These are phyloP conservation scores for Trichophyton simii DNA, from an alignment of 2,329 filamentous ascomycete genomes.

Conservation along the genomic window DNA sequence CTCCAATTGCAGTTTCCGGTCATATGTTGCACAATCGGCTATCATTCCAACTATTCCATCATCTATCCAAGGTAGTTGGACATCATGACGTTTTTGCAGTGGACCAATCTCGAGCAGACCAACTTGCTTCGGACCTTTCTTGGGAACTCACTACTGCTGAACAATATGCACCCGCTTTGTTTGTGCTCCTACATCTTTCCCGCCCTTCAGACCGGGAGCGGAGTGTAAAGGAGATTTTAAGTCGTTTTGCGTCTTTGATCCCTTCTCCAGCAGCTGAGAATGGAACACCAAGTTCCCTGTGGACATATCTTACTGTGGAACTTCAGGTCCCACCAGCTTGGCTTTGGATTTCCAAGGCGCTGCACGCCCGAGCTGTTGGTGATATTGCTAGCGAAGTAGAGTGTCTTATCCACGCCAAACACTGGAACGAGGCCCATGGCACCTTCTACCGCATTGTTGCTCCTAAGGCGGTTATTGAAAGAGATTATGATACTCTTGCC, in stretches of 20 bases:
- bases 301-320: slow-evolving; percentile 48
- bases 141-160: slow-evolving; percentile 41
- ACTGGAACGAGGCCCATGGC: slow-evolving; percentile 69
- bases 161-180: slow-evolving; percentile 58
- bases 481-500: slow-evolving; percentile 59
- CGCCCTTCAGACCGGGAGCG: slow-evolving; percentile 49
- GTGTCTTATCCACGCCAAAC: slow-evolving; percentile 64
- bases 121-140: slow-evolving; percentile 51
- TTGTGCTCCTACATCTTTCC: slow-evolving; percentile 66
- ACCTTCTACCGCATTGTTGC: slow-evolving; percentile 72
- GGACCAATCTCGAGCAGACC: slow-evolving; percentile 50
- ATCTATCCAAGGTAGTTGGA: slow-evolving; percentile 38
- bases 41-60: slow-evolving; percentile 72
- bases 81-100: slow-evolving; percentile 41
- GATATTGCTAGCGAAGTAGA: slow-evolving; percentile 61
- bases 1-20: slow-evolving; percentile 63
- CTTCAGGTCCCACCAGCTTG: slow-evolving; percentile 62
- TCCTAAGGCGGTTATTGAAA: slow-evolving; percentile 67
- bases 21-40: slow-evolving; percentile 63
- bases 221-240: slow-evolving; percentile 60
- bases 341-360: slow-evolving; percentile 78
- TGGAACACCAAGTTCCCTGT: slow-evolving; percentile 33
- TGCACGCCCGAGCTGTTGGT: slow-evolving; percentile 62
- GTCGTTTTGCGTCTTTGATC: slow-evolving; percentile 56
- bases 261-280: slow-evolving; percentile 43